These are phyloP conservation scores for Penicillium polonicum DNA, from an alignment of 2,329 filamentous ascomycete species.

Conservation along the genomic window DNA sequence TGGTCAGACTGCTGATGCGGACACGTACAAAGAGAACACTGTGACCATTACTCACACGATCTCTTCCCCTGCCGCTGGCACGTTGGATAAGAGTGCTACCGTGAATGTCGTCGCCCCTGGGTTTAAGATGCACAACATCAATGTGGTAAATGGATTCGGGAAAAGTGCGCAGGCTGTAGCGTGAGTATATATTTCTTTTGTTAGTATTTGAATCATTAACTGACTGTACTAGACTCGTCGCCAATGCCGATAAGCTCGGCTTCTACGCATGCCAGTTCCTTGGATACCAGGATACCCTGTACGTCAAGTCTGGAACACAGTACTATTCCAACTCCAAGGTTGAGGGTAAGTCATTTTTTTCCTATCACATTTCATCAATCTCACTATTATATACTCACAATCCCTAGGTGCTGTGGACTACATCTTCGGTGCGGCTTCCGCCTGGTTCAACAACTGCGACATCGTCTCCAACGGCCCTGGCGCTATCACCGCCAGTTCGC, in stretches of 20 bases:
- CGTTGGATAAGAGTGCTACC: conserved; percentile 33
- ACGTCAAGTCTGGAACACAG: conserved; percentile 35
- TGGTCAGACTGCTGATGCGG: conserved; percentile 32
- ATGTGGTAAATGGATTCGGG: conserved; percentile 38
- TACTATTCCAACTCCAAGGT: conserved; percentile 37
- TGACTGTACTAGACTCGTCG: conserved; percentile 22
- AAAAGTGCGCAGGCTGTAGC: conserved; percentile 37
- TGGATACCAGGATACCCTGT: conserved; percentile 40
- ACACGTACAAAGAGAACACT: conserved; percentile 31
- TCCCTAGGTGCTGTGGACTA: conserved; percentile 34
- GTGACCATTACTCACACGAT: conserved; percentile 36
- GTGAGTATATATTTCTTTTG: conserved; percentile 13
- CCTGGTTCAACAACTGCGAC: conserved; percentile 33
- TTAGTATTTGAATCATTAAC: background rate
- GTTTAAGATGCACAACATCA: conserved; percentile 39
- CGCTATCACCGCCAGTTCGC: conserved; percentile 34
- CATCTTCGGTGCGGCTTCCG: conserved; percentile 36
- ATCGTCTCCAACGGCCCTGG: conserved; percentile 35
- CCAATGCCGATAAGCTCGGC: conserved; percentile 31
- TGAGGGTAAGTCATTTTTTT: conserved; percentile 21
- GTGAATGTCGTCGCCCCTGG: conserved; percentile 30
- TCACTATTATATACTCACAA: background rate
- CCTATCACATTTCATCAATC: background rate
- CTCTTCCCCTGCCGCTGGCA: conserved; percentile 31
- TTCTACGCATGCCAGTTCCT: conserved; percentile 38